phyloP scores from a whole-genome alignment of 768 basidiomycete species.

The Gloeopeniophorella convolvens region DNA sequence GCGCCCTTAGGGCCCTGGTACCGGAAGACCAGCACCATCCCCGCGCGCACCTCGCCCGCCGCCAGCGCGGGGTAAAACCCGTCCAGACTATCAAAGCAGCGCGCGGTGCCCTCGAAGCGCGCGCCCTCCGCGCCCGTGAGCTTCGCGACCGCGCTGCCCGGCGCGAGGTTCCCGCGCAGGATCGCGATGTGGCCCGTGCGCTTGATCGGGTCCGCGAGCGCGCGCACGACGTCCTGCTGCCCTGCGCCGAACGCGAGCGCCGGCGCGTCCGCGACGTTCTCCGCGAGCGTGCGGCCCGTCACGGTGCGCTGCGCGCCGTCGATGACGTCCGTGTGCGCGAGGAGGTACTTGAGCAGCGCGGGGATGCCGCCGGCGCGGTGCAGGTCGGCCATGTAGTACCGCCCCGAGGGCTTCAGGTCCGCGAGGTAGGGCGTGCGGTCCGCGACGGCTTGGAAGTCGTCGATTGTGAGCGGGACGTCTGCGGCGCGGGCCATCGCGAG shows the following conservation, averaged over 20 bases:
- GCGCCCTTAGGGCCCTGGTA: constrained; percentile 89
- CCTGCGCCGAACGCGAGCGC: constrained; percentile 56
- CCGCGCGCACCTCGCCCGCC: constrained; percentile 67
- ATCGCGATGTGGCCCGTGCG: constrained; percentile 82
- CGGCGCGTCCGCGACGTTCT: constrained; percentile 74
- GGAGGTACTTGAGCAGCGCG: constrained; percentile 75
- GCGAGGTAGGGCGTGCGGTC: constrained; percentile 79
- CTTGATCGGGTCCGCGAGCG: constrained; percentile 76
- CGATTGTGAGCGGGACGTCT: constrained; percentile 65
- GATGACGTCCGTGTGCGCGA: constrained; percentile 71
- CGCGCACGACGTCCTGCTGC: constrained; percentile 68
- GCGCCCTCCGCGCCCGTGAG: constrained; percentile 90
- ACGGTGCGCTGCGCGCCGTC: constrained; percentile 83
- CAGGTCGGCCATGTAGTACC: constrained; percentile 87
- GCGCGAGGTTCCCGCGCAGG: constrained; percentile 82
- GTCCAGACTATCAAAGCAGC: constrained; percentile 42
- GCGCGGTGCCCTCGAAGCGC: constrained; percentile 74
- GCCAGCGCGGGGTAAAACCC: constrained; percentile 70
- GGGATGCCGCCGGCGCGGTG: constrained; percentile 84
- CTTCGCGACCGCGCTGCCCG: constrained; percentile 85
- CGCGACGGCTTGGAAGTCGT: constrained; percentile 79
- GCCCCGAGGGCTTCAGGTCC: constrained; percentile 81
- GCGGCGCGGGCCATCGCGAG: constrained; percentile 82
- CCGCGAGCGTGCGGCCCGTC: constrained; percentile 83
- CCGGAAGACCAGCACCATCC: constrained; percentile 73